Conservation (phyloP, 257 asterid species). For the Cordia subcordata region DNA sequence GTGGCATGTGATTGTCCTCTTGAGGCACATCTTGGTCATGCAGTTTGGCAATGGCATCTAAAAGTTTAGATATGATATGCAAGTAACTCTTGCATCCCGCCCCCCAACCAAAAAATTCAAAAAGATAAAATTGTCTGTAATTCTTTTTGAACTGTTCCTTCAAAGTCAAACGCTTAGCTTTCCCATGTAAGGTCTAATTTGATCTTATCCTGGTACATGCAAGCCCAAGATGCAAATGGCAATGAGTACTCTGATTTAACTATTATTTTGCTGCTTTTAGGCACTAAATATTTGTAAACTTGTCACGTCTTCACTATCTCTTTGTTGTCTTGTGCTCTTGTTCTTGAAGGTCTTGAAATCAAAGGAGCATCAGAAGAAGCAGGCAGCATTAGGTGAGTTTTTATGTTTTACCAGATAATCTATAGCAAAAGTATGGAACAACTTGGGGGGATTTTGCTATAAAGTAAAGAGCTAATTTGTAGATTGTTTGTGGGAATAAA, state of each 20-base stretch:
- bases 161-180: no score
- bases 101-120: no score
- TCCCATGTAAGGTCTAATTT: no score
- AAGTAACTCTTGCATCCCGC: no score
- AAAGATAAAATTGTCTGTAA: no score
- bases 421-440: neutral
- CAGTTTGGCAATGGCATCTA: no score
- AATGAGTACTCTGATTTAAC: neutral
- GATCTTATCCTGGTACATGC: no score
- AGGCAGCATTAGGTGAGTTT: constrained; percentile 34
- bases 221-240: no score
- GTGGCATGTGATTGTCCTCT: no score
- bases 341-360: constrained; percentile 38
- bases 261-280: neutral
- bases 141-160: no score
- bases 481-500: neutral
- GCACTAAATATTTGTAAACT: neutral
- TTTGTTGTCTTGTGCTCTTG: constrained; percentile 11
- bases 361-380: constrained; percentile 34
- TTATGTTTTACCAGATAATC: constrained; percentile 7
- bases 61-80: no score
- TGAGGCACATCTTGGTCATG: neutral
- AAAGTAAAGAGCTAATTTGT: neutral
- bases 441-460: no score
- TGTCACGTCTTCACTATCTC: constrained; percentile 2